These are phyloP conservation scores for Suillus clintonianus DNA, from an alignment of 768 basidiomycete species.

Conservation along the genomic window DNA sequence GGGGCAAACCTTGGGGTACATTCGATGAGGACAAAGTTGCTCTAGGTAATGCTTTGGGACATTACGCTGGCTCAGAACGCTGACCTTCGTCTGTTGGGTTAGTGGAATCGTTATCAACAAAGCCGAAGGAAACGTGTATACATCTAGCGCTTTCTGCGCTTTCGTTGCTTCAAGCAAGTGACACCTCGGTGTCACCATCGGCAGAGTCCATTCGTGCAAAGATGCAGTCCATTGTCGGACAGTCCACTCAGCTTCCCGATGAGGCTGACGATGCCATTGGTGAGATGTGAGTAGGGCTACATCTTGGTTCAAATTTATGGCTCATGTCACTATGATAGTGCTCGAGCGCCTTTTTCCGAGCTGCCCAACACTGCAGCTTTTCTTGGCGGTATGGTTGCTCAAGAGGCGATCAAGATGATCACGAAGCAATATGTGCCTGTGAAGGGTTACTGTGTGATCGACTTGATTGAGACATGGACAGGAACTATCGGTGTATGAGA, in stretches of 20 bases:
- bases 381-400: constrained; percentile 90
- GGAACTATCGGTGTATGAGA: constrained; percentile 44
- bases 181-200: constrained; percentile 39
- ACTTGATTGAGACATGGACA: constrained; percentile 82
- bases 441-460: constrained; percentile 80
- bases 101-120: constrained; percentile 30
- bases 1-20: constrained; percentile 62
- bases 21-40: constrained; percentile 50
- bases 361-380: constrained; percentile 93
- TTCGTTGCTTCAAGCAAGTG: constrained; percentile 28
- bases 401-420: constrained; percentile 96
- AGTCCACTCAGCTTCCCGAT: constrained; percentile 51
- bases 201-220: constrained; percentile 54
- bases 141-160: constrained; percentile 78
- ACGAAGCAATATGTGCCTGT: constrained; percentile 95
- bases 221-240: constrained; percentile 52
- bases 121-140: constrained; percentile 60
- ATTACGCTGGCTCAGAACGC: background rate
- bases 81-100: constrained; percentile 1
- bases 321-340: constrained; percentile 42
- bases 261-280: constrained; percentile 63
- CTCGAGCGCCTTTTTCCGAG: constrained; percentile 79
- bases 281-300: constrained; percentile 65
- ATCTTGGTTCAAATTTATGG: background rate
- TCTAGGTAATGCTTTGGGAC: constrained; percentile 43